Evolutionary conservation across 768 basidiomycete genomes (phyloP), one percentile per base, ranked within the genome.

Genomic region (Boletus bicolor): DNA sequence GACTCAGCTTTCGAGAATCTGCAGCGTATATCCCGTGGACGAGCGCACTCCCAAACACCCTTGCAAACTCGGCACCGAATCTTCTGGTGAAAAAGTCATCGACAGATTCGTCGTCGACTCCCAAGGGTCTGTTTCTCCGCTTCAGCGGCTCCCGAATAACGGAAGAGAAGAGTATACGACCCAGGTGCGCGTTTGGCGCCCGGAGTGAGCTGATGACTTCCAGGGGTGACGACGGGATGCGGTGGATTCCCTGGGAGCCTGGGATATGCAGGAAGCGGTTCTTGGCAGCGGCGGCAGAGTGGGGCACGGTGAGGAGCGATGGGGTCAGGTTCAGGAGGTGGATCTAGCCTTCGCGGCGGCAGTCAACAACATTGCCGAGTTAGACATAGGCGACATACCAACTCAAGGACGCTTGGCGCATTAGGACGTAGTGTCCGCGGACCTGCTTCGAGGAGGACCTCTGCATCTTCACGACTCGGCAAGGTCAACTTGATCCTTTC

Each of bases 1-100:
- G 76, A 55, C 90, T 91, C 17, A 98, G 72, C 39, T 75, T 64
- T 3, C 89, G 75, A 2, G 93, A 82, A 64, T 96, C 93, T 0
- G 92, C 83, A 1, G 93, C 93, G 67, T 98, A 98, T 53, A 98
- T 89, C 0, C 96, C 96, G 64, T 97, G 95, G 1, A 93, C 83
- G 55, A 97, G 75, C 0, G 95, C 87, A 35, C 79, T 91, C 66
- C 89, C 84, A 52, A 98, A 79, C 3, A 81, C 79, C 15, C 84
- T 80, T 1, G 95, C 92, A 62, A 95, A 82, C 2, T 77, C 70
- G 7, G 77, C 68, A 0, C 92, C 91, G 54, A 97, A 89, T 24
- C 91, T 77, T 12, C 91, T 79, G 0, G 81, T 68, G 53, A 98
- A 67, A 60, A 98, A 90, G 0, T 82, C 70, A 58, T 98, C 86